These are phyloP conservation scores for Erucastrum elatum DNA, from an alignment of 345 rosid genomes.

Conservation along the genomic window DNA sequence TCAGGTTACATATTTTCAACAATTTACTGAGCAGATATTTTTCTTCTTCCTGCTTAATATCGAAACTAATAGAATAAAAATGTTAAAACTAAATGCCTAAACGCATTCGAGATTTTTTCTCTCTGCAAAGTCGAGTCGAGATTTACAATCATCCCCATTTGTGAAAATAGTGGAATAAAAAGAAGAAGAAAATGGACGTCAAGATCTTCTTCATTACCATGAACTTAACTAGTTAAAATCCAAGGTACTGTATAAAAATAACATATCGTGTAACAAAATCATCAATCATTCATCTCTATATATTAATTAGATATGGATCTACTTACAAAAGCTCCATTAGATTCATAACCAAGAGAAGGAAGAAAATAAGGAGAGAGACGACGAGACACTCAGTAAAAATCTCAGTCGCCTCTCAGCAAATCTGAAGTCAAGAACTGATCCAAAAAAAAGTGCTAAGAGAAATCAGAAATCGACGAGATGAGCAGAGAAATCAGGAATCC, in stretches of 20 bases:
- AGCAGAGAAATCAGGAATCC: constrained; percentile 38
- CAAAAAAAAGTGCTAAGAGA: not conserved
- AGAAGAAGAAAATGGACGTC: not conserved
- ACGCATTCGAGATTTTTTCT: not conserved
- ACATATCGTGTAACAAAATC: not conserved
- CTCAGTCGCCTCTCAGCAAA: constrained; percentile 15
- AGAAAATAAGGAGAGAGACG: not conserved
- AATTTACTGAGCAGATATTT: not conserved
- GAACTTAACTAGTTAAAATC: not conserved
- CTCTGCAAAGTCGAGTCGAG: not conserved
- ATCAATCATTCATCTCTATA: constrained; percentile 4
- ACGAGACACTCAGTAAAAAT: constrained; percentile 28
- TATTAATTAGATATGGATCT: constrained; percentile 15
- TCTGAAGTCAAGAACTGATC: constrained; percentile 11
- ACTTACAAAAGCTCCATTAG: constrained; percentile 24
- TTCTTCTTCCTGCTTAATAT: not conserved
- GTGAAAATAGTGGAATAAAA: not conserved
- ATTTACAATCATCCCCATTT: not conserved
- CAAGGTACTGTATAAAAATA: not conserved
- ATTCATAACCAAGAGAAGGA: not conserved
- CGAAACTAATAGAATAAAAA: not conserved
- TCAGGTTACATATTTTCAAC: too few species aligned
- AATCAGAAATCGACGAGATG: constrained; percentile 40
- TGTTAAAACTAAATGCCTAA: not conserved
- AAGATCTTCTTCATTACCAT: not conserved